Base-by-base conservation (phyloP, 176 grass and related monocot species). In the Melocanna baccifera region DNA sequence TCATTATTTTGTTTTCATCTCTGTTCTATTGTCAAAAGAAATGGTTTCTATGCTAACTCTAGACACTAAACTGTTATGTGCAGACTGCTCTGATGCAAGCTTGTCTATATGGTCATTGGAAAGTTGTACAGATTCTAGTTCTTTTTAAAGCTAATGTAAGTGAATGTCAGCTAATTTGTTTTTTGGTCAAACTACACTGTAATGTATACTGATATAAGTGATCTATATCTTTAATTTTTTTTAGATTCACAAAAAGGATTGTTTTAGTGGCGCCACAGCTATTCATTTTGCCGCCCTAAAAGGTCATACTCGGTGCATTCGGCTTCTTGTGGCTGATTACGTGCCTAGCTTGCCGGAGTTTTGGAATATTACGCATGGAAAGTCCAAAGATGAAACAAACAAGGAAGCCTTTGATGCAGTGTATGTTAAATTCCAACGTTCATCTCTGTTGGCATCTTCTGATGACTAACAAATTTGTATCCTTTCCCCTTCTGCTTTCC, bases 121-220 rank as follows among this genome's bases (percentile, higher is more conserved):
- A 96, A 86, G 97, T 99, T 94, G 97, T 96, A 70, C 97, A 96
- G 87, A 91, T 86, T 85, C 88, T 99, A 79, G 88, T 99, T 86
- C 97, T 99, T 90, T 92, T 92, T 79, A 99, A 99, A 90, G 97
- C 93, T 81, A 96, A 99, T 87, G 97, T 99, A 96, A 96, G 90
- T 62, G 19, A 73, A 61, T 8, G 62, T 86, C 69, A 86, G 19
- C 14, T 78, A 25, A 25, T 63, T 34, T 56, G 1, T 86, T 76
- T 1, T 75, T 73, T 63, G n/a, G 22, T 64, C 32, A 56, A 81
- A 43, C 37, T 37, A 74, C 9, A 56, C 13, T 75, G 1, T 51
- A 62, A 40, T 69, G 34, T 74, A 43, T 63, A 62, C 57, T 80
- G 55, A 80, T 80, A 36, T 22, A 85, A 71, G 71, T 77, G 62